Base-by-base conservation (phyloP, 2,329 filamentous ascomycete genomes). In the Zymoseptoria pseudotritici region DNA sequence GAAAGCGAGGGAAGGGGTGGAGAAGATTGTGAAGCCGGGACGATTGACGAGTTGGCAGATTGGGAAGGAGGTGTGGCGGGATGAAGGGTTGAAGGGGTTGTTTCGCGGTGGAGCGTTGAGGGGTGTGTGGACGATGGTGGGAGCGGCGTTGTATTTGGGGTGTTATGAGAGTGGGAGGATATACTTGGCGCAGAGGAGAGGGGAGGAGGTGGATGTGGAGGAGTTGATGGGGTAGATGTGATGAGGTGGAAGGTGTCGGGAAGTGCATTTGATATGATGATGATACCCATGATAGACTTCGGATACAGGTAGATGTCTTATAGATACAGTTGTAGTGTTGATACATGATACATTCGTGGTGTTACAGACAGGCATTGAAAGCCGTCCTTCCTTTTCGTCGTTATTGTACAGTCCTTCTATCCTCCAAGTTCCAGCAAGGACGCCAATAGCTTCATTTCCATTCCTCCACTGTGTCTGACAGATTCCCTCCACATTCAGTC, bases 121-220 rank as follows among this genome's bases (percentile, higher is more conserved):
- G 61, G 85, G 83, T 8, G 82, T 83, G 1, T 96, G 91, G 91
- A 94, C 91, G 13, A 87, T 90, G 57, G 65, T 95, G 4, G 90
- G 91, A 0, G 88, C 88, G 71, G 91, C 91, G 3, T 76, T 96
- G 58, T 96, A 96, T 78, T 76, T 96, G 50, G 90, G 90, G 22
- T 87, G 89, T 51, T 96, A 96, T 75, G 91, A 96, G 73, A 86
- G 86, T 64, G 87, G 89, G 9, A 86, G 90, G 70, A 73, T 80
- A 9, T 80, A 76, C 63, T 61, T 81, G 49, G 79, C 78, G 2
- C 69, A 68, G 7, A 67, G 78, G 61, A 70, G 78, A 61, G 78
- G 78, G 2, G 76, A 78, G 29, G 61, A 69, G 8, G 63, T 78
- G 2, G 70, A 76, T 55, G 73, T 65, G 8, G 68, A 72, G 7